Percentiles rank a stretch among this genome's conserved stretches.
phyloP scores from a whole-genome alignment of 192 early-diverging fungal genomes.

The Coemansia sp. region DNA sequence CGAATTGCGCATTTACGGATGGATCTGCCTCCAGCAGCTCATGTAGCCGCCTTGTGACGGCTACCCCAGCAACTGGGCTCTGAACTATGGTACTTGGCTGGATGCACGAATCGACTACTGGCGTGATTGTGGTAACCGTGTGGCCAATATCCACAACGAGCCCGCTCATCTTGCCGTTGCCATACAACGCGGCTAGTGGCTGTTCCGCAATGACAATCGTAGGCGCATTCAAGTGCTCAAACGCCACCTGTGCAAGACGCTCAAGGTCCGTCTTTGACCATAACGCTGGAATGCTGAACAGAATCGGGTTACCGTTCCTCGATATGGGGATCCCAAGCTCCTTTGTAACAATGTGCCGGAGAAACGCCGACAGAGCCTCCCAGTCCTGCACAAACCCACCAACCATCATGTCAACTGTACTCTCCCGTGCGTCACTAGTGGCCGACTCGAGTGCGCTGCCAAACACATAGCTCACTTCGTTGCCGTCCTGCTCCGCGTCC shows the following conservation, averaged over 20 bases:
- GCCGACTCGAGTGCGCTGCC: conserved; percentile 44
- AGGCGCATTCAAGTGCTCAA: conserved; percentile 90
- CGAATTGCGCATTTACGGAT: conserved; percentile 48
- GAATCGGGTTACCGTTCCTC: conserved; percentile 73
- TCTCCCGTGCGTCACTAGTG: conserved; percentile 22
- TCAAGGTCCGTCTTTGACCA: conserved; percentile 85
- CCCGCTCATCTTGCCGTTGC: conserved; percentile 73
- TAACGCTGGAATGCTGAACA: conserved; percentile 76
- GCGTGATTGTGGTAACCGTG: conserved; percentile 74
- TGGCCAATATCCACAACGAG: conserved; percentile 93
- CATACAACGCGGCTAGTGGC: conserved; percentile 80
- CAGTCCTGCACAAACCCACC: conserved; percentile 68
- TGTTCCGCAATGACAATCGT: conserved; percentile 81
- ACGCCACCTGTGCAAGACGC: conserved; percentile 81
- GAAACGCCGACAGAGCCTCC: conserved; percentile 71
- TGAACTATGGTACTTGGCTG: conserved; percentile 61
- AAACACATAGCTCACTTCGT: conserved; percentile 42
- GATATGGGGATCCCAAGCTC: conserved; percentile 75
- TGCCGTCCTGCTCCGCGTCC: conserved; percentile 9
- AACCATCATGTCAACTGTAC: conserved; percentile 58
- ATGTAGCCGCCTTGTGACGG: conserved; percentile 69
- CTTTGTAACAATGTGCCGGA: conserved; percentile 76
- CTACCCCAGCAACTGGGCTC: conserved; percentile 68
- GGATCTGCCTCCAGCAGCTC: conserved; percentile 60
- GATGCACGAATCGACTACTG: conserved; percentile 77